Evolutionary conservation across 805 yeast species (phyloP).

Genomic region (Wickerhamiella dianesei): DNA sequence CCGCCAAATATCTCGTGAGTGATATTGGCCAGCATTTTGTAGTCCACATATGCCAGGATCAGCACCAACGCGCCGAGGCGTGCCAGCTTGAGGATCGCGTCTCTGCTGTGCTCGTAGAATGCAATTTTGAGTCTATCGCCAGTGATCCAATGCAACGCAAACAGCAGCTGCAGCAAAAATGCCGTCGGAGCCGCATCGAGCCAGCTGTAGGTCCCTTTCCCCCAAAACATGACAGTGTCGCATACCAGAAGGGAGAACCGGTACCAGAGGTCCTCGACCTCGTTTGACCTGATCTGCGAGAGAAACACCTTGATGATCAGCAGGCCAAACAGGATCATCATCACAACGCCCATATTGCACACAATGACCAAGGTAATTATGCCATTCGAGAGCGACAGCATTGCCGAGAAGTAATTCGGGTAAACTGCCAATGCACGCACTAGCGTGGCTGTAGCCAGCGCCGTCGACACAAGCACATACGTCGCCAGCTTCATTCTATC

Average conservation of each 20-base stretch:
- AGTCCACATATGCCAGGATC: conserved; percentile 34
- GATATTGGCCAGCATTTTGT: conserved; percentile 26
- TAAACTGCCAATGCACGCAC: conserved; percentile 32
- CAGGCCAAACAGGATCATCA: conserved; percentile 30
- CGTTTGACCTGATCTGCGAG: conserved; percentile 64
- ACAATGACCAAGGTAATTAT: conserved; percentile 34
- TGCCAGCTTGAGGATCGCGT: neutral
- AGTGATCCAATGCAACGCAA: conserved; percentile 65
- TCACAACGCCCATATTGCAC: conserved; percentile 19
- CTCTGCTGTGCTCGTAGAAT: neutral
- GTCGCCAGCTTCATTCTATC: conserved; percentile 9
- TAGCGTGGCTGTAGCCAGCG: conserved; percentile 19
- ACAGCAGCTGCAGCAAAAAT: conserved; percentile 27
- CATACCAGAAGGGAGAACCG: conserved; percentile 52
- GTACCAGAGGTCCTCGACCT: conserved; percentile 42
- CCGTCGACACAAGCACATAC: conserved; percentile 8
- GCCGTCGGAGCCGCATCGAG: conserved; percentile 27
- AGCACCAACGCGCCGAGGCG: conserved; percentile 22
- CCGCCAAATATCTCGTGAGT: conserved; percentile 3
- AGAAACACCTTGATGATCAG: conserved; percentile 42
- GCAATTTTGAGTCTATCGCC: conserved; percentile 35
- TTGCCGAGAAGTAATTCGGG: conserved; percentile 38
- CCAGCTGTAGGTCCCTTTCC: conserved; percentile 2
- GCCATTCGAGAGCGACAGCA: conserved; percentile 40
- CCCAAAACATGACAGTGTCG: conserved; percentile 30